Evolutionary conservation across 768 basidiomycete genomes (phyloP), one percentile per base, ranked within the genome.

Genomic region (Russula sp.): DNA sequence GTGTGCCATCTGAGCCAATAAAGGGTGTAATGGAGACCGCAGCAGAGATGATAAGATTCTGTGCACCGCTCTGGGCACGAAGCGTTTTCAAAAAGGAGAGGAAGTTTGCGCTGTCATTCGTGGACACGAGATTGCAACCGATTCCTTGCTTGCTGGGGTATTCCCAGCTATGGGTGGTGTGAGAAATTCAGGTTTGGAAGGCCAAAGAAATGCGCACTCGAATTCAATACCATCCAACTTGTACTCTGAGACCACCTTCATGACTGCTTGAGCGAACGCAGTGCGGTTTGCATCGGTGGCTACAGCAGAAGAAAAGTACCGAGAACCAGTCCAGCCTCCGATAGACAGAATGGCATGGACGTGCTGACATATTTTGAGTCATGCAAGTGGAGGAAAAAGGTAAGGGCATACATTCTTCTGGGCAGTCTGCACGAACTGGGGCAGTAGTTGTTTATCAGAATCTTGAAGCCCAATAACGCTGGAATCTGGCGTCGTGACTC

Each of bases 321-420:
- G 72, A 4, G 84, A 78, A 6, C 89, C 89, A 4, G 75, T 77
- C 86, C 86, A 90, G 34, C 89, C 89, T 27, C 89, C 89, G 27
- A 91, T 76, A 1, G 84, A 81, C 34, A 87, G 61, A 16, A 79
- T 71, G 0, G 87, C 83, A 55, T 77, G 75, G 9, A 88, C 84
- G 64, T 71, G 70, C 86, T 88, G 63, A 32, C 57, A 56, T 34
- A 14, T 20, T 22, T 35, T 57, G n/a, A 22, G 45, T 47, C n/a
- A 47, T 47, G 9, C 7, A 47, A 20, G 6, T 20, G 10, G 11
- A 39, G 27, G 11, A 37, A 14, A 40, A 6, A 10, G 7, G 16
- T 0, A 57, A 18, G 8, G n/a, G 55, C 65, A 27, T 18, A 70
- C 70, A 44, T 73, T 35, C 2, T 44, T 5, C 45, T 69, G 69